These are phyloP conservation scores for Gleditsia sinensis DNA, from an alignment of 306 rosid species.

Conservation along the genomic window DNA sequence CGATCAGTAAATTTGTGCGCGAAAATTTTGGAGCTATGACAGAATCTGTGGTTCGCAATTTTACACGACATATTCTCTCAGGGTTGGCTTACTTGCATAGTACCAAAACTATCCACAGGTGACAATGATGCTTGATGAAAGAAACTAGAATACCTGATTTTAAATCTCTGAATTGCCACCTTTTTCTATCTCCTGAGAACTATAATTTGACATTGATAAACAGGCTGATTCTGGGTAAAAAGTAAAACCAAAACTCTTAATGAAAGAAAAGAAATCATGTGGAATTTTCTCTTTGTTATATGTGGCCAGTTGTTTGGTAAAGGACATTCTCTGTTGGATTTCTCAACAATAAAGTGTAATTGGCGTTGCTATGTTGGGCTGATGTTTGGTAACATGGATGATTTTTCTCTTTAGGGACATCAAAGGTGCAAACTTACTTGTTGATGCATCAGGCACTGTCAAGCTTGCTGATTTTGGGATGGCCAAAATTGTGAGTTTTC, in stretches of 20 bases:
- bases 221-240: conserved; percentile 21
- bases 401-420: conserved; percentile 69
- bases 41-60: conserved; percentile 83
- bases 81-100: conserved; percentile 83
- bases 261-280: not conserved
- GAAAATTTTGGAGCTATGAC: conserved; percentile 77
- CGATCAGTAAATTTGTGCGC: conserved; percentile 71
- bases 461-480: conserved; percentile 98
- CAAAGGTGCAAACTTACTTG: conserved; percentile 96
- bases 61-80: conserved; percentile 78
- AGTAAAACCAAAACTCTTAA: not conserved
- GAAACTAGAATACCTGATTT: not conserved
- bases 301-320: not conserved
- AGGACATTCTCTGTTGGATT: conserved; percentile 4
- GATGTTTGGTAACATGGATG: conserved; percentile 1
- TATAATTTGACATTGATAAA: conserved; percentile 14
- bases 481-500: conserved; percentile 83
- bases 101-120: conserved; percentile 88
- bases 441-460: conserved; percentile 76
- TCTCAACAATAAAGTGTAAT: conserved; percentile 14
- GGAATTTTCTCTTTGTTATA: conserved; percentile 8
- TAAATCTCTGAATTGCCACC: conserved; percentile 16
- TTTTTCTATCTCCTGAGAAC: conserved; percentile 7
- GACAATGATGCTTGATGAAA: conserved; percentile 33
- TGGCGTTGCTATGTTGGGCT: conserved; percentile 25